A percentile compares a stretch with the other conserved stretches of the same genome.
Conservation (phyloP, 495 filamentous ascomycete species). For the Tuber melanosporum region DNA sequence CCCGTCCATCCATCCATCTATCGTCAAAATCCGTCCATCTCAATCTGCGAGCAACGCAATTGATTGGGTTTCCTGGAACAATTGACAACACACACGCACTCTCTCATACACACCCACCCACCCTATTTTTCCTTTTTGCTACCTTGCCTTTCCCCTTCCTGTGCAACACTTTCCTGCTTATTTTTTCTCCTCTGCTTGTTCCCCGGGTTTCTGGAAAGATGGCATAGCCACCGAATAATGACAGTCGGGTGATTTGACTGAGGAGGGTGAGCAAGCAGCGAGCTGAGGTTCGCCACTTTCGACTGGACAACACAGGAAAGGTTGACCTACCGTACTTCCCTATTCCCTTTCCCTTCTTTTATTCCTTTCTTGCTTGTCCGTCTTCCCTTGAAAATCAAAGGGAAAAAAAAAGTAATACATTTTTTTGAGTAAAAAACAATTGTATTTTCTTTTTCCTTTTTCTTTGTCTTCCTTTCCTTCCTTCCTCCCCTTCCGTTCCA, state of each 20-base stretch:
- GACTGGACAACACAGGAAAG: background rate
- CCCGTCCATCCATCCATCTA: conserved; percentile 1
- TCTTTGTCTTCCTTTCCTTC: background rate
- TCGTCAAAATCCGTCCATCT: conserved; percentile 1
- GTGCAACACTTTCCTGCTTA: background rate
- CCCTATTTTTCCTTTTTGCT: background rate
- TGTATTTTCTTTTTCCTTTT: background rate
- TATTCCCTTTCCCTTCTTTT: background rate
- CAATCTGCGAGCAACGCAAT: background rate
- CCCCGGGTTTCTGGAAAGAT: conserved; percentile 3
- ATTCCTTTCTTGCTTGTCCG: background rate
- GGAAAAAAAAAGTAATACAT: background rate
- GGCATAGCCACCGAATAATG: background rate
- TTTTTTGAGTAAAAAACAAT: conserved; percentile 2
- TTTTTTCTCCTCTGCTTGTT: background rate
- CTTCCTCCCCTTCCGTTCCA: background rate
- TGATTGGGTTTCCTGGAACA: background rate
- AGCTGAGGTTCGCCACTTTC: background rate
- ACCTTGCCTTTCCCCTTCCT: background rate
- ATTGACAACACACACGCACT: conserved; percentile 2
- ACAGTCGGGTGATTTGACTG: background rate
- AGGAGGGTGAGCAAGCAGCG: background rate
- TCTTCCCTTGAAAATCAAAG: background rate
- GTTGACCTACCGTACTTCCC: background rate
- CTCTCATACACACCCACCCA: background rate